Conservation (phyloP, 345 rosid genomes). For the Sapria himalayana region DNA sequence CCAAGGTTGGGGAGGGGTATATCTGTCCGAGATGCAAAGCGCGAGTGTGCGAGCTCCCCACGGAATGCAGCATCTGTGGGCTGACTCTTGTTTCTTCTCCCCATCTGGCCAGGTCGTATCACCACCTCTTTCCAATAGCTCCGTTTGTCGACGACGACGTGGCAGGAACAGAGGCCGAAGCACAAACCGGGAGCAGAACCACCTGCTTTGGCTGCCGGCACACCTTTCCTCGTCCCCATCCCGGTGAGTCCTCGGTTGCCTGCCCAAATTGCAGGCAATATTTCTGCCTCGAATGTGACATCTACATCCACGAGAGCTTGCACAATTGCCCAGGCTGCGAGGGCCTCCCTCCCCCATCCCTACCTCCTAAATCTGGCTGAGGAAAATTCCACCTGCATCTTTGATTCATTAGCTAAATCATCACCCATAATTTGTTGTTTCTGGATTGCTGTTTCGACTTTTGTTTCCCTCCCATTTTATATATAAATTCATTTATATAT, state of each 20-base stretch:
- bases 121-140: slow-evolving; percentile 79
- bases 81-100: slow-evolving; percentile 89
- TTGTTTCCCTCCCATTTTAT: no score
- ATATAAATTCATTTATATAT: no score
- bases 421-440: no score
- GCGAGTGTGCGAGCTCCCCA: slow-evolving; percentile 70
- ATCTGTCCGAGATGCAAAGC: slow-evolving; percentile 91
- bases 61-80: slow-evolving; percentile 74
- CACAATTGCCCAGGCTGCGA: slow-evolving; percentile 97
- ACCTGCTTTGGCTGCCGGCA: slow-evolving; percentile 80
- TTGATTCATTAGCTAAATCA: no score
- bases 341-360: slow-evolving; percentile 20
- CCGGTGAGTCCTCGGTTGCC: slow-evolving; percentile 34
- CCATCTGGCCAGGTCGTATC: slow-evolving; percentile 88
- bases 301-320: slow-evolving; percentile 77
- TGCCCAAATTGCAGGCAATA: slow-evolving; percentile 52
- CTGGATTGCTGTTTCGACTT: no score
- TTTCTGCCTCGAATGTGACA: slow-evolving; percentile 88
- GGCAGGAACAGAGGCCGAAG: no score
- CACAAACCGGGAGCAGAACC: no score
- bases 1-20: slow-evolving; percentile 58
- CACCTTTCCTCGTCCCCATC: slow-evolving; percentile 24
- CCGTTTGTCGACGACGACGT: slow-evolving; percentile 75
- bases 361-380: no score
- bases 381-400: no score